Evolutionary conservation across 441 rosid species (phyloP).

Genomic region (Erodium texanum): DNA sequence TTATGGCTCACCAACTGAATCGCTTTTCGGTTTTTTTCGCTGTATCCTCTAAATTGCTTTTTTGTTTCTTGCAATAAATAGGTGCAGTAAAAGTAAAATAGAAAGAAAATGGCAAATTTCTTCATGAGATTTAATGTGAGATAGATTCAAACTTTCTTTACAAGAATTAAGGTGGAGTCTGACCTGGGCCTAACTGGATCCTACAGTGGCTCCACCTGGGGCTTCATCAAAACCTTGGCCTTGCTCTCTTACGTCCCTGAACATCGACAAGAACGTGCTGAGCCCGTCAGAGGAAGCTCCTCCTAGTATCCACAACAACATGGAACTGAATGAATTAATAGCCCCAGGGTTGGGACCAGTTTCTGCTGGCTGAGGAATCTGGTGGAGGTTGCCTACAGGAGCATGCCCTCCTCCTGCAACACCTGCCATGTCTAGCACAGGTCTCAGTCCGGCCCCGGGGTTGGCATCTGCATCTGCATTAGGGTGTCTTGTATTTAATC

Average conservation of each 20-base stretch:
- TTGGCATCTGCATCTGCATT: background rate
- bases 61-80: too few relatives aligned
- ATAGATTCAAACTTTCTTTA: background rate
- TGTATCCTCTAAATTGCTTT: too few relatives aligned
- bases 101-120: too few relatives aligned
- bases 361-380: slow-evolving; percentile 39
- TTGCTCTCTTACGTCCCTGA: slow-evolving; percentile 82
- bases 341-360: slow-evolving; percentile 45
- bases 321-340: slow-evolving; percentile 73
- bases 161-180: background rate
- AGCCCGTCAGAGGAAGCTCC: slow-evolving; percentile 85
- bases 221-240: slow-evolving; percentile 38
- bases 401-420: too few relatives aligned
- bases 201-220: background rate
- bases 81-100: too few relatives aligned
- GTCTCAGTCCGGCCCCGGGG: background rate
- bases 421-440: background rate
- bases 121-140: too few relatives aligned
- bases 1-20: too few relatives aligned
- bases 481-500: slow-evolving; percentile 58
- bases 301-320: slow-evolving; percentile 80
- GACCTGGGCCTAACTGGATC: background rate
- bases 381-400: slow-evolving; percentile 29
- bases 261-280: slow-evolving; percentile 76
- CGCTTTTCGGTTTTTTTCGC: too few relatives aligned